Conservation (phyloP, 2,329 filamentous ascomycete genomes). For the Fusarium cicatricum region DNA sequence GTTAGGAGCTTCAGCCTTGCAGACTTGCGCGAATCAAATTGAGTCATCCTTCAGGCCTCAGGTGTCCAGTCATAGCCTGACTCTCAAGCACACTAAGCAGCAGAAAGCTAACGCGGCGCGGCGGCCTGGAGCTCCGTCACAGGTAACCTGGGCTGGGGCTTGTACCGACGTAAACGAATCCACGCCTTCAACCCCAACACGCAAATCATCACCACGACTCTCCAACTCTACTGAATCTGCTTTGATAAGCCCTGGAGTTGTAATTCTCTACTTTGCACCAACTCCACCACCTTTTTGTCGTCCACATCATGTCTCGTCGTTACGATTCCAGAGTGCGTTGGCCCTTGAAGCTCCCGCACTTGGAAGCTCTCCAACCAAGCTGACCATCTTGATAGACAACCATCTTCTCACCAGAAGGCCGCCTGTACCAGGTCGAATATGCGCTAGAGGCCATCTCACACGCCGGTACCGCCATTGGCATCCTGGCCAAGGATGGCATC, state of each 20-base stretch:
- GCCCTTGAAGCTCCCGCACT: constrained; percentile 30
- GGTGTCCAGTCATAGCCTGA: constrained; percentile 30
- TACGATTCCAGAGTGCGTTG: constrained; percentile 92
- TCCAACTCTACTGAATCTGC: constrained; percentile 16
- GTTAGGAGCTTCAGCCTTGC: constrained; percentile 15
- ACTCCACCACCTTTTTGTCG: constrained; percentile 7
- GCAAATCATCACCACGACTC: constrained; percentile 31
- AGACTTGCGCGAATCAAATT: neutral
- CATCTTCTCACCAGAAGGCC: constrained; percentile 99
- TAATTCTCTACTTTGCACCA: neutral
- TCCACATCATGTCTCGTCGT: constrained; percentile 83
- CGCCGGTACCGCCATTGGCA: constrained; percentile 94
- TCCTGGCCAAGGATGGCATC: constrained; percentile 97
- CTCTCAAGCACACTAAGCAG: constrained; percentile 20
- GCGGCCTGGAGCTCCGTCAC: constrained; percentile 55
- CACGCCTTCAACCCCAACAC: constrained; percentile 32
- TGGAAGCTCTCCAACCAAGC: constrained; percentile 34
- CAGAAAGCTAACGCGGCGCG: constrained; percentile 49
- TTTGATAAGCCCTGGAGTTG: neutral
- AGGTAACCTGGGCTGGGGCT: constrained; percentile 27
- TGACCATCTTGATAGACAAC: constrained; percentile 74
- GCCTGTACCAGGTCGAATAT: constrained; percentile 99
- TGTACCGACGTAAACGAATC: constrained; percentile 36
- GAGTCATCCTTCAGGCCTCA: constrained; percentile 29
- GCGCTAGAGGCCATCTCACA: constrained; percentile 98